These are phyloP conservation scores for Parathielavia hyrcaniae DNA, from an alignment of 495 filamentous ascomycete genomes.

Conservation along the genomic window DNA sequence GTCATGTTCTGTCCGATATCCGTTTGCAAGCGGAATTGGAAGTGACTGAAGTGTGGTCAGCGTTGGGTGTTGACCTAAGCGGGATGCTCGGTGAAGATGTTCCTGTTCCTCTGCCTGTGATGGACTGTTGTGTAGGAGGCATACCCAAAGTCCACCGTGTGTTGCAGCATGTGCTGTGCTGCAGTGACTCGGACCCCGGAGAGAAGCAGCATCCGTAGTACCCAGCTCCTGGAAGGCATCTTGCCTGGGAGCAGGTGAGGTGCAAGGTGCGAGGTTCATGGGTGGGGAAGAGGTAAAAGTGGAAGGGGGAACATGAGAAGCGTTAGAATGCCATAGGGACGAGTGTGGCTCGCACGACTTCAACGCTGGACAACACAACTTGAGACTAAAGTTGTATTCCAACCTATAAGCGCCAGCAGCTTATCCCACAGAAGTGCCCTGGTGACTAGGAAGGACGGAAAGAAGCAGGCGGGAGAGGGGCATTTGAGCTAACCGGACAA, in stretches of 20 bases:
- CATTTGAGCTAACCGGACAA: neutral
- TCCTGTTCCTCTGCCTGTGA: no score
- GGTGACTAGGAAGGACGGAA: neutral
- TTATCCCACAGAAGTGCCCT: neutral
- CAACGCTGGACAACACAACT: no score
- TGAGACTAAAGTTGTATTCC: no score
- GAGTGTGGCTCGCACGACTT: no score
- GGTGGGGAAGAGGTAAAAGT: neutral
- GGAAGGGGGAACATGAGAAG: neutral
- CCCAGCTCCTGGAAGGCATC: neutral
- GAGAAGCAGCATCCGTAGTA: conserved; percentile 13
- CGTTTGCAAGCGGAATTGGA: conserved; percentile 20
- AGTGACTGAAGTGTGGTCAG: conserved; percentile 24
- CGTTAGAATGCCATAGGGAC: no score
- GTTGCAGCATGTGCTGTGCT: conserved; percentile 14
- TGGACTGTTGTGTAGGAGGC: neutral
- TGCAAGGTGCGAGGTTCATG: neutral
- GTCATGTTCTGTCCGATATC: conserved; percentile 32
- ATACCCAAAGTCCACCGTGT: conserved; percentile 12
- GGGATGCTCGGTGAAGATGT: neutral
- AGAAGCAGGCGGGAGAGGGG: no score
- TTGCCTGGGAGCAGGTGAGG: neutral
- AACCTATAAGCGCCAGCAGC: neutral
- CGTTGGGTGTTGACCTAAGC: neutral
- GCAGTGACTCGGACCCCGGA: conserved; percentile 15